These are phyloP conservation scores for Fusarium compactum DNA, from an alignment of 2,329 filamentous ascomycete genomes.

Conservation along the genomic window DNA sequence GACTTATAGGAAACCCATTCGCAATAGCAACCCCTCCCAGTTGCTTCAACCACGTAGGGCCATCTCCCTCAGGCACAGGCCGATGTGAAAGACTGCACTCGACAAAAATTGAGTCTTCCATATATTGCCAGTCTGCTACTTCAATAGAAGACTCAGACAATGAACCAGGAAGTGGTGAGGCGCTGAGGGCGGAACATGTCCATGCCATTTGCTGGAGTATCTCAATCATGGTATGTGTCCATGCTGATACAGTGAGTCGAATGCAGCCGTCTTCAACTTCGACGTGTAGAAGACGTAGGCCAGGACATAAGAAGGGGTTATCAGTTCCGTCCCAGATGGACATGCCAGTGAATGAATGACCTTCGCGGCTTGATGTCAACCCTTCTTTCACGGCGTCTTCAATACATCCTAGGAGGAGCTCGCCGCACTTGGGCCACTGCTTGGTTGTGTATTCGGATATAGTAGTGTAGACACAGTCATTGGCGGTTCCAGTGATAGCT, in stretches of 20 bases:
- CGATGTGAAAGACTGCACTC: conserved; percentile 52
- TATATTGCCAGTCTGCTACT: conserved; percentile 50
- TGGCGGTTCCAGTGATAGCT: conserved; percentile 52
- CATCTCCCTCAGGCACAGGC: conserved; percentile 47
- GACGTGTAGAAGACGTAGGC: conserved; percentile 51
- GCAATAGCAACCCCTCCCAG: conserved; percentile 51
- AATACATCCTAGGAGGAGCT: conserved; percentile 48
- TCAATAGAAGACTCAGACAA: conserved; percentile 50
- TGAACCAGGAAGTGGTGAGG: conserved; percentile 51
- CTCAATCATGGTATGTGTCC: conserved; percentile 53
- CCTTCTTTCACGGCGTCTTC: conserved; percentile 51
- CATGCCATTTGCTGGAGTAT: conserved; percentile 55
- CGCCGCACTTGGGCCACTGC: conserved; percentile 52
- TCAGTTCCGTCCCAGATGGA: conserved; percentile 53
- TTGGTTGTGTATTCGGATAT: conserved; percentile 50
- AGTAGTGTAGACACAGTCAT: conserved; percentile 51
- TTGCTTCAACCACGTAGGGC: conserved; percentile 47
- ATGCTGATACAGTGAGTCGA: conserved; percentile 51
- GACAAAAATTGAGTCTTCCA: conserved; percentile 52
- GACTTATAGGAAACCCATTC: conserved; percentile 51
- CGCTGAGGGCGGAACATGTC: conserved; percentile 52
- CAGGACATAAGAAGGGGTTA: conserved; percentile 44
- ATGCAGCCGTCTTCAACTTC: conserved; percentile 52
- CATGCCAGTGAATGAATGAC: conserved; percentile 49
- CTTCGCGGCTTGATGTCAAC: conserved; percentile 41